Conservation (phyloP, 192 early-diverging fungal species). For the Coemansia sp. region DNA sequence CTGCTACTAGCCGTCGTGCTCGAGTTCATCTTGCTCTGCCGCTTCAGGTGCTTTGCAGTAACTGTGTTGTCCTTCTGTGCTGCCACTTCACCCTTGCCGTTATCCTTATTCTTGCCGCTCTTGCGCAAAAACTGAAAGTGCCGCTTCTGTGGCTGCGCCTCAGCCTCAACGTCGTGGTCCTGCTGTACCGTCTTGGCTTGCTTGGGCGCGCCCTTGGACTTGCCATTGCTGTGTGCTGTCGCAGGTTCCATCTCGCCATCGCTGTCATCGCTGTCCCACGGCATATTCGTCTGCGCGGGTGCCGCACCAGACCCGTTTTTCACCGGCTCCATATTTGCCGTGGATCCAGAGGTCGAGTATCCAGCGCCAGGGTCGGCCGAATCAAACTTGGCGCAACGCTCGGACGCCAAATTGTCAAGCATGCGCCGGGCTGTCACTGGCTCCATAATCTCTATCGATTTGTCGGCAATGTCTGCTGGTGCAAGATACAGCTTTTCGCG, state of each 20-base stretch:
- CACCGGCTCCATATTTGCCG: constrained; percentile 24
- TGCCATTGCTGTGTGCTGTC: constrained; percentile 9
- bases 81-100: constrained; percentile 24
- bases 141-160: constrained; percentile 41
- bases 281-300: constrained; percentile 25
- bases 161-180: constrained; percentile 14
- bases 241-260: constrained; percentile 24
- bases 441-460: constrained; percentile 58
- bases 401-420: constrained; percentile 51
- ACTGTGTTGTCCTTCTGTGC: constrained; percentile 12
- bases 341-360: constrained; percentile 38
- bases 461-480: constrained; percentile 39
- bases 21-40: constrained; percentile 11
- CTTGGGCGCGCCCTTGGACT: not conserved
- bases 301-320: not conserved
- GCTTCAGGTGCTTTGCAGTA: constrained; percentile 11
- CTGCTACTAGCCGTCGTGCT: constrained; percentile 13
- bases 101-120: constrained; percentile 41
- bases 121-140: constrained; percentile 50
- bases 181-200: constrained; percentile 8
- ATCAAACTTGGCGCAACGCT: constrained; percentile 38
- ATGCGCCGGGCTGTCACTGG: constrained; percentile 56
- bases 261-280: constrained; percentile 49
- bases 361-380: constrained; percentile 19
- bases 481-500: constrained; percentile 38